Base-by-base conservation (phyloP, 495 filamentous ascomycete species). In the Penicillium daleae region DNA sequence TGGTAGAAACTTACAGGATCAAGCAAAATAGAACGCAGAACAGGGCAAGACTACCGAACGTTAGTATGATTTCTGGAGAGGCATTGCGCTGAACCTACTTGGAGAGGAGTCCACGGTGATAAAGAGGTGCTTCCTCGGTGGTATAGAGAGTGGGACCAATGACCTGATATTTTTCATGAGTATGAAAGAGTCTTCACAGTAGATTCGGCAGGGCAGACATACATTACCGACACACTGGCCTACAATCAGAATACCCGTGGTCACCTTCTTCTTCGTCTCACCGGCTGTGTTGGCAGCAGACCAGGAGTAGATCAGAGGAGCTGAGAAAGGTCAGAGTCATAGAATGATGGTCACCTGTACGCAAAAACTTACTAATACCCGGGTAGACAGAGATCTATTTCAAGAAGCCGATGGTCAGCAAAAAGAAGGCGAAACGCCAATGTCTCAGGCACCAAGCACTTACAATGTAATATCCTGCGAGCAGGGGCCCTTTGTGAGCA, bases 281-380 rank as follows among this genome's bases (percentile, higher is more conserved):
- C 86, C 86, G 0, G 82, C 85, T 0, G 86, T 89, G 66, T 89
- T 89, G 61, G 79, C 84, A 0, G 83, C 81, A 1, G 80, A 83
- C 85, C 85, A 89, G 1, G 83, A 84, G 73, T 87, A 87, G 56
- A 89, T 84, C 57, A 89, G 67, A 2, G 86, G 86, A 8, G 84
- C 83, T 72, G 75, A 65, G 49, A 19, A 3, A 19, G 1, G n/a
- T 52, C 12, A 52, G 49, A 29, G 3, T 3, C 13, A 52, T 19
- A 9, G 2, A 31, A 29, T 3, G 12, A 4, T 52, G 15, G 2
- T 19, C 15, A 19, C 3, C 1, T 3, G 26, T 27, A 32, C 15
- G 26, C 9, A 3, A 10, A 29, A 15, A 76, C 76, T 24, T 75
- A 76, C 69, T 84, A 33, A 87, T 87, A 9, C 80, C 85, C 52